phyloP scores from a whole-genome alignment of 331 rosid genomes.

The Quercus phellos region DNA sequence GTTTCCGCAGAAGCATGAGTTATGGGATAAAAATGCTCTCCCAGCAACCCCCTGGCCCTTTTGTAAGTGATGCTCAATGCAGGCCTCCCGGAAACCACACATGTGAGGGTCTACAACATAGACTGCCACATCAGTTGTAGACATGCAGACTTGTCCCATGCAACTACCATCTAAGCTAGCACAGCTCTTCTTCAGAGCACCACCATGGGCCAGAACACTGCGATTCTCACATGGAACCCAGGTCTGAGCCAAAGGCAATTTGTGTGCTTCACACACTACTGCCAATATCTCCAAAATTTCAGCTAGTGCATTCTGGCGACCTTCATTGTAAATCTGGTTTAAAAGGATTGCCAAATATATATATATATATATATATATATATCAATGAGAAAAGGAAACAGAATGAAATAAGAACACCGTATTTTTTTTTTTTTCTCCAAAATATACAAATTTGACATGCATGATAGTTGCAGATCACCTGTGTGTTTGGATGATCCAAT shows the following conservation, averaged over 20 bases:
- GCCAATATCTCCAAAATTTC: constrained; percentile 91
- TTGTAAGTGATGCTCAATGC: constrained; percentile 87
- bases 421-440: constrained; percentile 16
- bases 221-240: constrained; percentile 99
- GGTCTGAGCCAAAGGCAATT: constrained; percentile 90
- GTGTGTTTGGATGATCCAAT: constrained; percentile 57
- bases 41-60: constrained; percentile 97
- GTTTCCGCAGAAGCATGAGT: constrained; percentile 64
- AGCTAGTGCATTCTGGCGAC: constrained; percentile 78
- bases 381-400: constrained; percentile 53
- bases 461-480: constrained; percentile 50
- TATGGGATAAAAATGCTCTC: constrained; percentile 65
- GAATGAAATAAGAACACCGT: constrained; percentile 31
- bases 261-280: constrained; percentile 80
- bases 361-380: constrained; percentile 12
- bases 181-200: constrained; percentile 83
- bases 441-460: constrained; percentile 20
- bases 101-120: constrained; percentile 77
- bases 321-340: constrained; percentile 94
- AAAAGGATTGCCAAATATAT: constrained; percentile 77
- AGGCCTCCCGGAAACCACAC: constrained; percentile 94
- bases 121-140: constrained; percentile 79
- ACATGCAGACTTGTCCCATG: constrained; percentile 93
- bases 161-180: constrained; percentile 90
- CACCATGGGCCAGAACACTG: constrained; percentile 75